These are phyloP conservation scores for Triticum dicoccoides DNA, from an alignment of 176 grass and related monocot species.

Conservation along the genomic window DNA sequence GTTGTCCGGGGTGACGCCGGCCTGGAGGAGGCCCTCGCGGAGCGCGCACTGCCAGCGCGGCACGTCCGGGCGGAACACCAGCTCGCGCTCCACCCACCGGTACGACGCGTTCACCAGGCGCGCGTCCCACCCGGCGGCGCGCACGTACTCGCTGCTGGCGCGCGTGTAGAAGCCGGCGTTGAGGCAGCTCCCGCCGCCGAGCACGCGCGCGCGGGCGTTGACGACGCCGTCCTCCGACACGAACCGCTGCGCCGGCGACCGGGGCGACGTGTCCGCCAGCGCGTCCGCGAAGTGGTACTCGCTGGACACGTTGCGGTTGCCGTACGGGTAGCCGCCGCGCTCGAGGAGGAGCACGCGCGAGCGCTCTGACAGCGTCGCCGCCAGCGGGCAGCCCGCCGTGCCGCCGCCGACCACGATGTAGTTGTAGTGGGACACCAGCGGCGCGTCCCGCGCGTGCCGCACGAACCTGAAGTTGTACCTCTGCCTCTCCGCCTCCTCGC, in stretches of 20 bases:
- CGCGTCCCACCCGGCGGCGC: slow-evolving; percentile 43
- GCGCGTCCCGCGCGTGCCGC: slow-evolving; percentile 55
- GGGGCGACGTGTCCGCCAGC: slow-evolving; percentile 52
- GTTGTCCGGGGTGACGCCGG: slow-evolving; percentile 52
- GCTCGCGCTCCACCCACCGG: slow-evolving; percentile 65
- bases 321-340: slow-evolving; percentile 73
- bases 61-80: slow-evolving; percentile 56
- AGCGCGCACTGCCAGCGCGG: slow-evolving; percentile 60
- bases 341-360: slow-evolving; percentile 69
- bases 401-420: slow-evolving; percentile 84
- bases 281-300: slow-evolving; percentile 59
- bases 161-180: slow-evolving; percentile 92
- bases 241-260: slow-evolving; percentile 70
- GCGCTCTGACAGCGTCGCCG: slow-evolving; percentile 59
- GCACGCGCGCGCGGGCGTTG: slow-evolving; percentile 74
- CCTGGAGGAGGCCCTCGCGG: slow-evolving; percentile 55
- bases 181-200: slow-evolving; percentile 83
- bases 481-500: slow-evolving; percentile 1
- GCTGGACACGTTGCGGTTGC: slow-evolving; percentile 61
- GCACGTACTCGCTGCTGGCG: slow-evolving; percentile 50
- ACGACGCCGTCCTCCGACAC: slow-evolving; percentile 75
- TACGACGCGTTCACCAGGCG: slow-evolving; percentile 65
- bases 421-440: slow-evolving; percentile 62
- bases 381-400: slow-evolving; percentile 77
- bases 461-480: slow-evolving; percentile 58